A percentile compares a stretch with the other conserved stretches of the same genome.
Conservation (phyloP, 2,329 filamentous ascomycete genomes). For the Pseudogymnoascus sp. region DNA sequence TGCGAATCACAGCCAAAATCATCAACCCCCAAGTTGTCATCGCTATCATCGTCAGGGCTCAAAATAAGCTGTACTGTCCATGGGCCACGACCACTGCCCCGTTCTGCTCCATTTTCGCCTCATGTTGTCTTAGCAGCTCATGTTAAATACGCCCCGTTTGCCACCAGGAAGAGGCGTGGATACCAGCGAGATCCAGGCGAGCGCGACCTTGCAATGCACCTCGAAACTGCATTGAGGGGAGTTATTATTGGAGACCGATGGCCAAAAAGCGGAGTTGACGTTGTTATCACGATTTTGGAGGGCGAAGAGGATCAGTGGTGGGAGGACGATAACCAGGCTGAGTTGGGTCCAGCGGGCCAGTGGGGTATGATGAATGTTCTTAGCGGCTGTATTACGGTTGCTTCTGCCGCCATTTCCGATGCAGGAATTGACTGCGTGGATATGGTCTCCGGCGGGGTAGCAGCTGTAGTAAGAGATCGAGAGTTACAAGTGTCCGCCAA, state of each 20-base stretch:
- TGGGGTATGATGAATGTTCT: constrained; percentile 91
- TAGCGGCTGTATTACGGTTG: constrained; percentile 85
- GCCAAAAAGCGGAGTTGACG: constrained; percentile 98
- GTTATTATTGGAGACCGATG: constrained; percentile 88
- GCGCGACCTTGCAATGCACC: constrained; percentile 80
- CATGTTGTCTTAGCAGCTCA: constrained; percentile 87
- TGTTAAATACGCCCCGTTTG: constrained; percentile 95
- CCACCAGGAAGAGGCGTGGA: constrained; percentile 70
- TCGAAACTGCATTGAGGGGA: constrained; percentile 83
- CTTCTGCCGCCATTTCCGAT: constrained; percentile 85
- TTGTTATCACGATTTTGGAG: constrained; percentile 87
- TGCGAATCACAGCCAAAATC: constrained; percentile 42
- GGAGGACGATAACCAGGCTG: constrained; percentile 45
- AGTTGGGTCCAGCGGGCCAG: constrained; percentile 49
- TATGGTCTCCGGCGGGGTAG: constrained; percentile 80
- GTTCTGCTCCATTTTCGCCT: constrained; percentile 84
- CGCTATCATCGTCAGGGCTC: constrained; percentile 48
- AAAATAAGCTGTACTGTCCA: constrained; percentile 93
- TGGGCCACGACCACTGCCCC: constrained; percentile 81
- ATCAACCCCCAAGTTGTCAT: constrained; percentile 42
- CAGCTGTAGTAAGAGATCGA: constrained; percentile 57
- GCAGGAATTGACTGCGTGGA: constrained; percentile 95
- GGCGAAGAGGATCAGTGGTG: constrained; percentile 75
- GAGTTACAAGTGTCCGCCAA: constrained; percentile 21
- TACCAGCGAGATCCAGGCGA: constrained; percentile 82